These are phyloP conservation scores for Erythrobasidium hasegawianum DNA, from an alignment of 1,284 basidiomycete genomes.

Conservation along the genomic window DNA sequence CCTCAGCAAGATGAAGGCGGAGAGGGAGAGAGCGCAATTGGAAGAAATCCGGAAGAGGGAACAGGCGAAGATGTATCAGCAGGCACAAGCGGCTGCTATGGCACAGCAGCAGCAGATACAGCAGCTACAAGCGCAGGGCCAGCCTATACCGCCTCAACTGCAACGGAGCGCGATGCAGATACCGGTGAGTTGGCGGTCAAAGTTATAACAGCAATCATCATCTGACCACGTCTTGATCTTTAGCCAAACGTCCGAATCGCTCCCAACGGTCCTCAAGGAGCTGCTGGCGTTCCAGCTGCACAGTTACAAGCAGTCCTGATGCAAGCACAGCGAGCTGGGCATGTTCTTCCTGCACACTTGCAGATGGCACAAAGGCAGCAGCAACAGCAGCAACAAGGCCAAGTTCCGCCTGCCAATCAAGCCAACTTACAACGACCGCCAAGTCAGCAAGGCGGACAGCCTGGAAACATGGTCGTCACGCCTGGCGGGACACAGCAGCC, in stretches of 20 bases:
- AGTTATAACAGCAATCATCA: too few species aligned
- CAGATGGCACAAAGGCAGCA: constrained; percentile 14
- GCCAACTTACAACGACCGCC: constrained; percentile 15
- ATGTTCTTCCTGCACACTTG: background rate
- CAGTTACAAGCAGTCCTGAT: background rate
- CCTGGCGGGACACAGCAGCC: constrained; percentile 4
- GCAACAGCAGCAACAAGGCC: constrained; percentile 21
- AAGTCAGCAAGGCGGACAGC: constrained; percentile 18
- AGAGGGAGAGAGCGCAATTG: constrained; percentile 37
- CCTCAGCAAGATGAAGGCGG: constrained; percentile 38
- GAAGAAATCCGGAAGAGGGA: constrained; percentile 38
- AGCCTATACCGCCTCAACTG: constrained; percentile 8
- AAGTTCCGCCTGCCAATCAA: constrained; percentile 1
- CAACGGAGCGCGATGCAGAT: background rate
- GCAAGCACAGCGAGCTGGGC: constrained; percentile 1
- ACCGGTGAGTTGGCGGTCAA: background rate
- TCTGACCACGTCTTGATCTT: too few species aligned
- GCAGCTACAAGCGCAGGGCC: constrained; percentile 37
- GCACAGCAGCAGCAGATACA: constrained; percentile 19
- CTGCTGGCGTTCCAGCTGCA: background rate
- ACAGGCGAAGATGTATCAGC: constrained; percentile 42
- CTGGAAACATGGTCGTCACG: background rate
- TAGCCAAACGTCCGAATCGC: background rate
- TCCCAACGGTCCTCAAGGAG: background rate
- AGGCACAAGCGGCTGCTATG: constrained; percentile 41